These are phyloP conservation scores for Garcia nutans DNA, from an alignment of 345 rosid species.

Conservation along the genomic window DNA sequence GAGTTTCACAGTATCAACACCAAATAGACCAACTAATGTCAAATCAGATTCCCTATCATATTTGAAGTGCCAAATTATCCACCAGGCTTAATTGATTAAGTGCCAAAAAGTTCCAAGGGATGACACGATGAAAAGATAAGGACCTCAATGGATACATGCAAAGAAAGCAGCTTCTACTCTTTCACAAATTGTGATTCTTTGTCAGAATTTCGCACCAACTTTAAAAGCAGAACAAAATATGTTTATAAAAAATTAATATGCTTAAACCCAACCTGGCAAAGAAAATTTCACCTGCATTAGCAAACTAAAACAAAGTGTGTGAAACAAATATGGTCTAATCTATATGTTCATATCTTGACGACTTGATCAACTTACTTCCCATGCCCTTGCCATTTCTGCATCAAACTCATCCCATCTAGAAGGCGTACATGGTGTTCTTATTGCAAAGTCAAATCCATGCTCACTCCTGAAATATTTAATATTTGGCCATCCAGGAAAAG, in stretches of 20 bases:
- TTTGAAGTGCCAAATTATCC: neutral
- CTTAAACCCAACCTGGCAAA: neutral
- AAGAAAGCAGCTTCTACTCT: neutral
- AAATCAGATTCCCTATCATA: neutral
- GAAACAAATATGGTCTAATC: neutral
- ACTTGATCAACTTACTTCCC: constrained; percentile 68
- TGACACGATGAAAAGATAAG: neutral
- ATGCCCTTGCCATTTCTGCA: constrained; percentile 79
- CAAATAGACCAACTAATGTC: no score
- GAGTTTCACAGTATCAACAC: neutral
- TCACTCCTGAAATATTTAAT: constrained; percentile 48
- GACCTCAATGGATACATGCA: neutral
- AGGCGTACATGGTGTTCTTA: constrained; percentile 92
- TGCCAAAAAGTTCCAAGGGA: neutral
- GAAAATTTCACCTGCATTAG: constrained; percentile 1
- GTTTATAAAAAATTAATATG: neutral
- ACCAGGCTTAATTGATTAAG: neutral
- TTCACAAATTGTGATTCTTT: neutral
- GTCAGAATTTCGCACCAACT: neutral
- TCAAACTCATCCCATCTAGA: constrained; percentile 91
- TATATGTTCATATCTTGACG: constrained; percentile 10
- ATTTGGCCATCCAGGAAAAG: neutral
- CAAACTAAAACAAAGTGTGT: neutral
- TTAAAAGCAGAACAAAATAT: neutral
- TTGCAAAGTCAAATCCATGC: constrained; percentile 75